phyloP scores from a whole-genome alignment of 2,329 filamentous ascomycete genomes.

The Paecilomyces variotii region DNA sequence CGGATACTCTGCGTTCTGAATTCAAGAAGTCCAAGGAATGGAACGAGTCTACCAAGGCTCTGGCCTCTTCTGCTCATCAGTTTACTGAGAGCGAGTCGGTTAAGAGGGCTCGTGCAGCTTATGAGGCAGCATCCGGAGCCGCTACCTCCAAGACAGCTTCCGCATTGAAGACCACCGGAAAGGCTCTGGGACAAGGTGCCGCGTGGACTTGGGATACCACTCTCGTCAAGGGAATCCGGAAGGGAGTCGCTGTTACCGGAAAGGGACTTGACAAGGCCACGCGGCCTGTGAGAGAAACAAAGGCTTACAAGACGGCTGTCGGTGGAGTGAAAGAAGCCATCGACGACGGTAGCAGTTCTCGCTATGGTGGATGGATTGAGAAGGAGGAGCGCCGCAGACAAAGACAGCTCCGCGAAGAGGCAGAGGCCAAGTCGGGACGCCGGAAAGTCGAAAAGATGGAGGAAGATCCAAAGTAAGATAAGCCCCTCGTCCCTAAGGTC shows the following conservation, averaged over 20 bases:
- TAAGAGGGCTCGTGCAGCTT: conserved; percentile 74
- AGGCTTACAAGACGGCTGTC: conserved; percentile 68
- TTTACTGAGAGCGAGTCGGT: conserved; percentile 91
- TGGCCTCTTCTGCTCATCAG: conserved; percentile 80
- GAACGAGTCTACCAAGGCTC: conserved; percentile 96
- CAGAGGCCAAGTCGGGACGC: conserved; percentile 48
- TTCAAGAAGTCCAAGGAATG: conserved; percentile 98
- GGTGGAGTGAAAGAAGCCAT: conserved; percentile 83
- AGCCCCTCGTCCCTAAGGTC: neutral
- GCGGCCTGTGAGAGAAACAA: conserved; percentile 84
- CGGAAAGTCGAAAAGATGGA: conserved; percentile 53
- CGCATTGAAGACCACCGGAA: conserved; percentile 77
- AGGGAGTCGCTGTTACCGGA: conserved; percentile 77
- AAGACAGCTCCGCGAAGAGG: conserved; percentile 62
- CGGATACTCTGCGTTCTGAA: conserved; percentile 87
- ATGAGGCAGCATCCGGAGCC: conserved; percentile 76
- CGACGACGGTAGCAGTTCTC: conserved; percentile 90
- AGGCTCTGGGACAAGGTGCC: conserved; percentile 80
- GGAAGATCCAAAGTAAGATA: conserved; percentile 78
- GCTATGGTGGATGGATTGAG: conserved; percentile 94
- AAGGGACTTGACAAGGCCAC: conserved; percentile 90
- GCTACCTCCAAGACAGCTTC: conserved; percentile 70
- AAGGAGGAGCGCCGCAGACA: conserved; percentile 84
- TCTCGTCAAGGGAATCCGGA: conserved; percentile 83
- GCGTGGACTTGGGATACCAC: conserved; percentile 96